Evolutionary conservation across 1,284 basidiomycete species (phyloP), one percentile per base, ranked within the genome.

Genomic region (Fistulina hepatica): DNA sequence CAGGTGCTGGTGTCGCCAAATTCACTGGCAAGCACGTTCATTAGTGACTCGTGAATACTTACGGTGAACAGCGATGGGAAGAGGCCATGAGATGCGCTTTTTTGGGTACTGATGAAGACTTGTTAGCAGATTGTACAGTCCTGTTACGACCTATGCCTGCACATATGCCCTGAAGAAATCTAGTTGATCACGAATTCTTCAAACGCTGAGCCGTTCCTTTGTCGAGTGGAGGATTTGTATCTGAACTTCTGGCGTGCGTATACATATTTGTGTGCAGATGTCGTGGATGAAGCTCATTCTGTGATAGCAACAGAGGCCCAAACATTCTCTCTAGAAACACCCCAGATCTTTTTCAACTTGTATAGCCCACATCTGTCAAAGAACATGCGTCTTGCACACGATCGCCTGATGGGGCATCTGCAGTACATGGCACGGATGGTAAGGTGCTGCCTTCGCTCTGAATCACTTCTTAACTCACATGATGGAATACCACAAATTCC

Each of bases 41-140:
- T 58, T 78, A 75, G 47, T 78, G 89, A 36, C 65, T 99, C 27
- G 57, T 80, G 2, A 59, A 86, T 19, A 59, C 76, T 15, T 98
- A 94, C 56, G 67, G 60, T 58, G 68, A 65, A 58, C 64, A 67
- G 36, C 58, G 84, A 28, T 98, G 88, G 53, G 71, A 75, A 39
- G 67, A 66, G 15, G 90, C 92, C 0, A 61, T 98, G 52, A 95
- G 90, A 64, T 72, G 73, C 48, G 84, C 89, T 1, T 99, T 97
- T 61, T 63, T 99, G 41, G 85, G 84, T 44, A 95, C 89, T 1
- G 95, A 99, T 60, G 90, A 94, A 55, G 94, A 97, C 59, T 69
- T 98, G 33, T 70, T 90, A 44, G 79, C 80, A 37, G 76, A 92
- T 94, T 50, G 51, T 78, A 53, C 37, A 23, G 30, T 30, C 24